A percentile compares a stretch with the other conserved stretches of the same genome.
Conservation (phyloP, 768 basidiomycete species). For the Sarcomyxa edulis region DNA sequence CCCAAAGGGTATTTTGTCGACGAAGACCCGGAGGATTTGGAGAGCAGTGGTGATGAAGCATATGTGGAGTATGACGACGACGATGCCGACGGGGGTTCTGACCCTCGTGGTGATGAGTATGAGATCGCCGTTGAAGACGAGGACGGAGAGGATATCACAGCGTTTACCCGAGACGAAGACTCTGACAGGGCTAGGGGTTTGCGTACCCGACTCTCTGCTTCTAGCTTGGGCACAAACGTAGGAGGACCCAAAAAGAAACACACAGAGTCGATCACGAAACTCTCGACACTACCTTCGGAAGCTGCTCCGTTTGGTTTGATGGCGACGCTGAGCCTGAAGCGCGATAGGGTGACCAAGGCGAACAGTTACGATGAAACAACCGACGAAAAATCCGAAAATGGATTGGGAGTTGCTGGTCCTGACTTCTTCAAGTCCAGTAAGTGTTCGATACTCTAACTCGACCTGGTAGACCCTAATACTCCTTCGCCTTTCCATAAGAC, state of each 20-base stretch:
- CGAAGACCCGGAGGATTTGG: constrained; percentile 38
- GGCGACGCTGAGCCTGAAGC: constrained; percentile 54
- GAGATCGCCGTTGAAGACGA: constrained; percentile 37
- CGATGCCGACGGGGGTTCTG: constrained; percentile 30
- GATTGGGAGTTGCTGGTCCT: constrained; percentile 60
- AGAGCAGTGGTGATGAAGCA: constrained; percentile 35
- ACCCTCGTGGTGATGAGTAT: too few species aligned
- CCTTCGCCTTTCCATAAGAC: constrained; percentile 21
- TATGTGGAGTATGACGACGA: constrained; percentile 29
- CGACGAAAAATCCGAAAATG: constrained; percentile 36
- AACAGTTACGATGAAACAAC: constrained; percentile 19
- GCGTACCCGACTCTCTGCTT: constrained; percentile 28
- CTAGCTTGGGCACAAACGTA: constrained; percentile 32
- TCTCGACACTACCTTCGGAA: constrained; percentile 28
- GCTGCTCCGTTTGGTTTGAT: constrained; percentile 67
- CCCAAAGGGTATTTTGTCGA: constrained; percentile 46
- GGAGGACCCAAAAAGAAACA: constrained; percentile 32
- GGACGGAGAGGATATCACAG: constrained; percentile 35
- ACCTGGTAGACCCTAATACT: too few species aligned
- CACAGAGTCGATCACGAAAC: constrained; percentile 33
- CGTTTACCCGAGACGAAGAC: constrained; percentile 11
- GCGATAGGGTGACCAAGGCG: constrained; percentile 26
- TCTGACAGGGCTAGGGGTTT: constrained; percentile 8
- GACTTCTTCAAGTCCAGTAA: constrained; percentile 65
- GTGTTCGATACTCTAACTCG: constrained; percentile 14